Evolutionary conservation across 306 rosid species (phyloP).

Genomic region (Cucurbita ficifolia): DNA sequence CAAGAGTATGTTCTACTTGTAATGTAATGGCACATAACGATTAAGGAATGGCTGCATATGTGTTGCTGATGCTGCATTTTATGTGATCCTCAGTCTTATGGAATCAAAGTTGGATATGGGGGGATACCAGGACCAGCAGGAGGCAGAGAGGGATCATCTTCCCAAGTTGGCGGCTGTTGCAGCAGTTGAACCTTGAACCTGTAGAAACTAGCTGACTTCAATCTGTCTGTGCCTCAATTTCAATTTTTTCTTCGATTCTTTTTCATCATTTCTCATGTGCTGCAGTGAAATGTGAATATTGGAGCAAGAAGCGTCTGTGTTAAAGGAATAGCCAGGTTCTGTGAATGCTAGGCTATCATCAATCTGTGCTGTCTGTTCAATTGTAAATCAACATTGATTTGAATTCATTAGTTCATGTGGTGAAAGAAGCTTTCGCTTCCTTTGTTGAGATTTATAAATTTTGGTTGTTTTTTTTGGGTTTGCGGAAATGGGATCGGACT

Average conservation of each 20-base stretch:
- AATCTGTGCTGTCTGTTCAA: background rate
- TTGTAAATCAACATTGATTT: background rate
- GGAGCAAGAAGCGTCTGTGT: background rate
- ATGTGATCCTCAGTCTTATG: slow-evolving; percentile 62
- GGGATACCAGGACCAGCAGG: slow-evolving; percentile 97
- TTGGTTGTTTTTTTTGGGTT: background rate
- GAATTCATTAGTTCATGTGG: background rate
- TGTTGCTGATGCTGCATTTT: slow-evolving; percentile 12
- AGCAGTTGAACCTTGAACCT: slow-evolving; percentile 45
- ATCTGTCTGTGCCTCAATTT: slow-evolving; percentile 8
- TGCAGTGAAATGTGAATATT: slow-evolving; percentile 1
- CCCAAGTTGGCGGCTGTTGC: slow-evolving; percentile 82
- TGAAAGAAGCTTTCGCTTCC: background rate
- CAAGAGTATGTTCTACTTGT: background rate
- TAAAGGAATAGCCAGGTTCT: background rate
- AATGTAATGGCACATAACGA: background rate
- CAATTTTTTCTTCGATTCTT: background rate
- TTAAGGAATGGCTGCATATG: background rate
- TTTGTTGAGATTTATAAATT: background rate
- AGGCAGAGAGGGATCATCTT: slow-evolving; percentile 82
- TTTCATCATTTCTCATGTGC: background rate
- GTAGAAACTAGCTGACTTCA: slow-evolving; percentile 7
- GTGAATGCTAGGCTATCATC: background rate
- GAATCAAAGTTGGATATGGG: slow-evolving; percentile 95
- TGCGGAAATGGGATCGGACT: background rate